These are phyloP conservation scores for Candolleomyces aberdarensis DNA, from an alignment of 768 basidiomycete genomes.

Conservation along the genomic window DNA sequence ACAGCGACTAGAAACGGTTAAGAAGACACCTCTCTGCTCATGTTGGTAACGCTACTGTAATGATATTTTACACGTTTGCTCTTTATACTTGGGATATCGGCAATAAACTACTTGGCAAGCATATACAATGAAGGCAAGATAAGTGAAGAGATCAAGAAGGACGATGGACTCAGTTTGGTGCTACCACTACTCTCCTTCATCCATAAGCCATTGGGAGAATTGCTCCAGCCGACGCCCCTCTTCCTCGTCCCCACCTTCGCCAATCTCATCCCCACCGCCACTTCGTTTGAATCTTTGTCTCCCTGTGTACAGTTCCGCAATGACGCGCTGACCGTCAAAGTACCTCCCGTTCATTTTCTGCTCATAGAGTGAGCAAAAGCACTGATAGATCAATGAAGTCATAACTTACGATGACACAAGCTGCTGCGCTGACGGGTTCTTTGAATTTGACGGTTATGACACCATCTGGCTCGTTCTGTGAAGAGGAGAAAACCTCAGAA, in stretches of 20 bases:
- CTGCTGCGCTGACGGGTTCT: constrained; percentile 89
- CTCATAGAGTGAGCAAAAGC: background rate
- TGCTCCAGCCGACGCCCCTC: constrained; percentile 85
- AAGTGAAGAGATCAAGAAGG: background rate
- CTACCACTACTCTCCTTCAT: constrained; percentile 60
- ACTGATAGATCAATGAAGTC: background rate
- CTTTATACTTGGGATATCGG: background rate
- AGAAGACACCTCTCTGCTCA: constrained; percentile 64
- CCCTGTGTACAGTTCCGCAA: constrained; percentile 80
- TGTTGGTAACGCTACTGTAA: constrained; percentile 51
- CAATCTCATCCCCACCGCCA: constrained; percentile 56
- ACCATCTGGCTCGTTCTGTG: constrained; percentile 86
- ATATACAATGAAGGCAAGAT: constrained; percentile 3
- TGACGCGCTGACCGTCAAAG: constrained; percentile 80
- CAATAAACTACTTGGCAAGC: background rate
- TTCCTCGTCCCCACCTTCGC: constrained; percentile 63
- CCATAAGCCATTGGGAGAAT: constrained; percentile 85
- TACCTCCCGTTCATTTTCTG: constrained; percentile 95
- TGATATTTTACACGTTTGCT: constrained; percentile 9
- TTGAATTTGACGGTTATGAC: constrained; percentile 96
- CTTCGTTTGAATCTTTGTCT: constrained; percentile 79
- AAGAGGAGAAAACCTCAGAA: constrained; percentile 1
- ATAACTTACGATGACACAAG: constrained; percentile 69
- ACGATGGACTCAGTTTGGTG: background rate
- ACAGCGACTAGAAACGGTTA: constrained; percentile 73